Evolutionary conservation across 768 basidiomycete species (phyloP).

Genomic region (Leucocoprinus birnbaumii): DNA sequence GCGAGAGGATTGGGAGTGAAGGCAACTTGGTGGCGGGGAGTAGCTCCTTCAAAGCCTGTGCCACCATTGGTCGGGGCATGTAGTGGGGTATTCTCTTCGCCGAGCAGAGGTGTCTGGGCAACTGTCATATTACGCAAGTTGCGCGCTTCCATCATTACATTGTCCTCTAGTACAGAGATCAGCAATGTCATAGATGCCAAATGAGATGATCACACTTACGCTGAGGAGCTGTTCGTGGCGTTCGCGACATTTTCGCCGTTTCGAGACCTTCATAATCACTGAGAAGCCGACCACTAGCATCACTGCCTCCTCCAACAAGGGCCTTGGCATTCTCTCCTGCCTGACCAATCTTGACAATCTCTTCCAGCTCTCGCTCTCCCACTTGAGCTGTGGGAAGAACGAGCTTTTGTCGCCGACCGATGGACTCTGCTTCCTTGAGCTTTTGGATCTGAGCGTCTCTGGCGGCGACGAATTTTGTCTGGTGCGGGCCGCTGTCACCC

Average conservation of each 20-base stretch:
- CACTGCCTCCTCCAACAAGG: slow-evolving; percentile 77
- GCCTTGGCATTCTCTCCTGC: slow-evolving; percentile 88
- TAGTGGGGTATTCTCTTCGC: slow-evolving; percentile 96
- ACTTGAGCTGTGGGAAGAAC: slow-evolving; percentile 89
- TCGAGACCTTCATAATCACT: slow-evolving; percentile 93
- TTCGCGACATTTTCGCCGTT: slow-evolving; percentile 86
- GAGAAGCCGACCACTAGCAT: slow-evolving; percentile 81
- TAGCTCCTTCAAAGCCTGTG: slow-evolving; percentile 93
- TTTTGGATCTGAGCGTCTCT: slow-evolving; percentile 98
- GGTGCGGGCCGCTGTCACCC: slow-evolving; percentile 55
- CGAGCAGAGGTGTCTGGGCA: slow-evolving; percentile 90
- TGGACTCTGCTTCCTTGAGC: slow-evolving; percentile 95
- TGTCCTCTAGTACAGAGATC: slow-evolving; percentile 68
- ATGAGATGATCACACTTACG: slow-evolving; percentile 50
- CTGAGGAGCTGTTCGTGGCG: slow-evolving; percentile 91
- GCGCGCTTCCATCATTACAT: slow-evolving; percentile 89
- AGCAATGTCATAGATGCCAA: slow-evolving; percentile 7
- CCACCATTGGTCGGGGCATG: slow-evolving; percentile 72
- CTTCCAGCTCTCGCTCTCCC: slow-evolving; percentile 91
- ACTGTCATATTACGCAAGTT: slow-evolving; percentile 94
- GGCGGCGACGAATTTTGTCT: slow-evolving; percentile 95
- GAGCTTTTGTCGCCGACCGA: slow-evolving; percentile 82
- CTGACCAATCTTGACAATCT: slow-evolving; percentile 97
- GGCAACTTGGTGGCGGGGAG: slow-evolving; percentile 85
- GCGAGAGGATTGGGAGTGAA: slow-evolving; percentile 97